These are phyloP conservation scores for Syncephalis plumigaleata DNA, from an alignment of 371 early-diverging fungal genomes.

Conservation along the genomic window DNA sequence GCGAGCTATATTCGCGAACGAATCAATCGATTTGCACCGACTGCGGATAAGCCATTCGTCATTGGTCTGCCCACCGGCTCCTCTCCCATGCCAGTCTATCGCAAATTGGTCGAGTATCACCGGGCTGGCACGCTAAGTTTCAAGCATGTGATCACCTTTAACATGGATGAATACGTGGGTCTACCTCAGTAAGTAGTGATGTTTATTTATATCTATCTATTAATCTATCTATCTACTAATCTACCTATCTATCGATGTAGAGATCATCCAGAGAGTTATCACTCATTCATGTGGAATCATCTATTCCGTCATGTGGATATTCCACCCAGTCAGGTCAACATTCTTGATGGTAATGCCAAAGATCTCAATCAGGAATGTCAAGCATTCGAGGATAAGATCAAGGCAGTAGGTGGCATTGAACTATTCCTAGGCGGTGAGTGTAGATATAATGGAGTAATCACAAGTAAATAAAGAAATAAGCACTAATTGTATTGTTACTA, in stretches of 20 bases:
- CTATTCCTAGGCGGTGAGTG: conserved; percentile 49
- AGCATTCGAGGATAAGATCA: conserved; percentile 61
- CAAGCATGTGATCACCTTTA: conserved; percentile 43
- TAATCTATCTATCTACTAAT: neutral
- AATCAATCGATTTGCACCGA: conserved; percentile 59
- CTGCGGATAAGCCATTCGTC: conserved; percentile 58
- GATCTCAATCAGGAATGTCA: conserved; percentile 65
- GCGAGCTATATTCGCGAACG: conserved; percentile 69
- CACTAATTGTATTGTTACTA: neutral
- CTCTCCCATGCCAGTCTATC: conserved; percentile 63
- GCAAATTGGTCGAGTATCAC: conserved; percentile 36
- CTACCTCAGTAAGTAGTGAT: conserved; percentile 15
- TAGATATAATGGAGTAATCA: too few relatives aligned
- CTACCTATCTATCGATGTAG: conserved; percentile 10
- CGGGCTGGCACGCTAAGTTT: conserved; percentile 38
- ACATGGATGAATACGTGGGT: conserved; percentile 61
- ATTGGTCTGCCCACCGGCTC: conserved; percentile 76
- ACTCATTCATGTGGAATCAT: conserved; percentile 75
- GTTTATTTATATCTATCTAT: conserved; percentile 1
- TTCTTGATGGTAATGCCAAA: conserved; percentile 67
- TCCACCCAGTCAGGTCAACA: conserved; percentile 54
- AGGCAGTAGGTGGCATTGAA: conserved; percentile 63
- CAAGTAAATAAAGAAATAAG: too few relatives aligned
- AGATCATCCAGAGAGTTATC: conserved; percentile 71
- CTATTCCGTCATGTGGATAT: conserved; percentile 74